Conservation (phyloP, 2,329 filamentous ascomycete genomes). For the Pseudogymnoascus verrucosus region DNA sequence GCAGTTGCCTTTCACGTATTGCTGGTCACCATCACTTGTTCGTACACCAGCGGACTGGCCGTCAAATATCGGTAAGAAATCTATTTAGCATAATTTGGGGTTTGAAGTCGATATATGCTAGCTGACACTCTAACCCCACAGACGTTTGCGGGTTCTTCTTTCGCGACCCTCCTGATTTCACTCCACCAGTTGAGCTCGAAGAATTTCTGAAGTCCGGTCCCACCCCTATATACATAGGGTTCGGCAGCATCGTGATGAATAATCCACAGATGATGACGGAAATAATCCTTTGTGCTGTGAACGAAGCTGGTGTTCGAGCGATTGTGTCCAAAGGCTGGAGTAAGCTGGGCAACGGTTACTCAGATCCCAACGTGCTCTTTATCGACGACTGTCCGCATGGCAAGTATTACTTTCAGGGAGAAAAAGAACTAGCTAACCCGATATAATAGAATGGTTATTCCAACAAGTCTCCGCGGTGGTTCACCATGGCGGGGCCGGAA, state of each 20-base stretch:
- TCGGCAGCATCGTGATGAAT: slow-evolving; percentile 48
- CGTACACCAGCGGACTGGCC: slow-evolving; percentile 35
- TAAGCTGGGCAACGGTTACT: slow-evolving; percentile 31
- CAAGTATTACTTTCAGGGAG: neutral
- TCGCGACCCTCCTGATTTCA: slow-evolving; percentile 29
- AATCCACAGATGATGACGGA: slow-evolving; percentile 37
- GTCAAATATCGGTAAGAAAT: slow-evolving; percentile 25
- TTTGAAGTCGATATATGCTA: neutral
- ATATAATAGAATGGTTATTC: slow-evolving; percentile 44
- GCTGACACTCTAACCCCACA: neutral
- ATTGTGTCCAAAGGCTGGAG: slow-evolving; percentile 50
- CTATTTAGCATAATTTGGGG: neutral
- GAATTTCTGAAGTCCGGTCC: slow-evolving; percentile 39
- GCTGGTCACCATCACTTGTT: slow-evolving; percentile 31
- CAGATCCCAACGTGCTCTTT: slow-evolving; percentile 37
- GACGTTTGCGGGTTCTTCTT: slow-evolving; percentile 41
- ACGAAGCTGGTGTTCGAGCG: slow-evolving; percentile 39
- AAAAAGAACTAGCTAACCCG: neutral
- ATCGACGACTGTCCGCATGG: slow-evolving; percentile 47
- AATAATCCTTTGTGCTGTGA: slow-evolving; percentile 40
- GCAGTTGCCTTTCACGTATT: slow-evolving; percentile 11
- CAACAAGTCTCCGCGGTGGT: slow-evolving; percentile 46
- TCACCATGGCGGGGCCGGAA: slow-evolving; percentile 53
- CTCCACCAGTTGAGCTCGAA: slow-evolving; percentile 32
- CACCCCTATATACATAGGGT: slow-evolving; percentile 47